Evolutionary conservation across 768 basidiomycete species (phyloP), one percentile per base, ranked within the genome.

Genomic region (Rhodotorula babjevae): DNA sequence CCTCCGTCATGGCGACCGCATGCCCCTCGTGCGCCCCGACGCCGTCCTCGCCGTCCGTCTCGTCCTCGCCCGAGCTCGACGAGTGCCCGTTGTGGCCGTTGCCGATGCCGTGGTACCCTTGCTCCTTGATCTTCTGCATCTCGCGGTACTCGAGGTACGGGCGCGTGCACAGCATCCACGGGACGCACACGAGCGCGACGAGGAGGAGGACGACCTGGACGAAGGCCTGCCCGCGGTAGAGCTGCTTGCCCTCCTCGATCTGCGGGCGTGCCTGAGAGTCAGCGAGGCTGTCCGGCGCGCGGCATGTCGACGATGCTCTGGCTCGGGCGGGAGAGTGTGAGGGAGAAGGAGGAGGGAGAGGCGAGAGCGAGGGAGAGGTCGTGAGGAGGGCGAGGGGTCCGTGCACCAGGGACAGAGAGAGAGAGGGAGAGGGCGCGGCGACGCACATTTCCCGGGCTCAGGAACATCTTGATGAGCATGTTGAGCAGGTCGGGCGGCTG

Each of bases 401-500:
- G n/a, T n/a, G n/a, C n/a, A n/a, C n/a, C n/a, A n/a, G n/a, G n/a
- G n/a, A n/a, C 27, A 27, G 18, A n/a, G 56, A 57, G 56, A 33
- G n/a, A 27, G n/a, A 27, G 27, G 12, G 8, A 31, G 31, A 21
- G 55, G 33, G 55, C 14, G 29, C 55, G 53, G 9, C 36, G 33
- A 59, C 67, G 60, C 29, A 79, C 75, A 40, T 82, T 86, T 4
- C 94, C 96, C 15, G 96, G 96, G 4, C 87, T 86, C 74, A 99
- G 84, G 84, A 98, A 94, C 94, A 99, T 97, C 72, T 85, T 85
- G 81, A 98, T 98, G 73, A 99, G 84, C 91, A 93, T 93, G 83
- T 91, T 78, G 78, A 99, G 84, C 64, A 99, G 84, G 60, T 92
- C 92, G 2, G 96, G 96, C 23, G 96, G 93, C 49, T 84, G 82